Conservation (phyloP, 2,329 filamentous ascomycete genomes). For the Kalmusia sp. region DNA sequence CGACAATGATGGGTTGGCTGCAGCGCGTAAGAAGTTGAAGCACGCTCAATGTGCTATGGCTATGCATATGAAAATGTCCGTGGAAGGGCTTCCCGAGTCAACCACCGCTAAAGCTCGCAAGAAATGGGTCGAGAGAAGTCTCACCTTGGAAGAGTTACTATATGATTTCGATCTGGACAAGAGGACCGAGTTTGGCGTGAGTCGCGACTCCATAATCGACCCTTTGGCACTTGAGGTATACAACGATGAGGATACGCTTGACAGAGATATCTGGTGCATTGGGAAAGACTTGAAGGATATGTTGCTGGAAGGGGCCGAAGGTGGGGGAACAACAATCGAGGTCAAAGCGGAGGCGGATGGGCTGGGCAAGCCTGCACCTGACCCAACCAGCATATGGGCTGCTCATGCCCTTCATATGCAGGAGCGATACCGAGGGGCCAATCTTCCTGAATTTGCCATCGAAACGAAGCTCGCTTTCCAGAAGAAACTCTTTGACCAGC, state of each 20-base stretch:
- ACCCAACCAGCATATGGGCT: neutral
- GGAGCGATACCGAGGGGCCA: neutral
- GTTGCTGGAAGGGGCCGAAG: neutral
- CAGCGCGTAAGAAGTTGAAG: neutral
- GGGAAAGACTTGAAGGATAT: neutral
- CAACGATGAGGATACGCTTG: neutral
- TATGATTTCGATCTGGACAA: neutral
- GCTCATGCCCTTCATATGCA: constrained; percentile 2
- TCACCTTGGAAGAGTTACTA: constrained; percentile 1
- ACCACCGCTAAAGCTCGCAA: neutral
- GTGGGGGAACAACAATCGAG: neutral
- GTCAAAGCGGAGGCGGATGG: neutral
- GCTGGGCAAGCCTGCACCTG: neutral
- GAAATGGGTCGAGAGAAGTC: neutral
- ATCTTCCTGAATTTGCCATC: neutral
- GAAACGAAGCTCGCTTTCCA: constrained; percentile 7
- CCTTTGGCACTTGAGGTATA: neutral
- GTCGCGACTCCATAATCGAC: neutral
- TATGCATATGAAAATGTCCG: neutral
- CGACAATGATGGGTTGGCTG: neutral
- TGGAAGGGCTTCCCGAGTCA: neutral
- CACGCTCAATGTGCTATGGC: neutral
- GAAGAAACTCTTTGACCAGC: constrained; percentile 4
- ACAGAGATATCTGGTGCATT: neutral
- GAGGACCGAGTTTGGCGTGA: neutral